Conservation (phyloP, 768 basidiomycete genomes). For the Austroboletus eburneus region DNA sequence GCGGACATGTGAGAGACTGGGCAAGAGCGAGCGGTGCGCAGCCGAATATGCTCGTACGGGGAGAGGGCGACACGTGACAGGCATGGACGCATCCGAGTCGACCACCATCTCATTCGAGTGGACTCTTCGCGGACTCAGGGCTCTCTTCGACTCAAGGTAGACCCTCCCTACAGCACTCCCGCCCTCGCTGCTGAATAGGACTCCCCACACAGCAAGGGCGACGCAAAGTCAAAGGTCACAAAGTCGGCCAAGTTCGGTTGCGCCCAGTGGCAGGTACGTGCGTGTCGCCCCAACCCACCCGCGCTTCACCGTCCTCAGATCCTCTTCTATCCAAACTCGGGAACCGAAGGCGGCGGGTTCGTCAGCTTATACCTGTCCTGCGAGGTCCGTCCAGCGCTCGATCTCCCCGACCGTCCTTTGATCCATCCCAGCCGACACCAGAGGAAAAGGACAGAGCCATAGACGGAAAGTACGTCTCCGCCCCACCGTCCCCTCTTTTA, state of each 20-base stretch:
- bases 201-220: slow-evolving; percentile 51
- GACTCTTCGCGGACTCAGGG: slow-evolving; percentile 66
- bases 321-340: slow-evolving; percentile 81
- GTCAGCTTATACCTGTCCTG: slow-evolving; percentile 80
- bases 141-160: slow-evolving; percentile 69
- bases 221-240: slow-evolving; percentile 70
- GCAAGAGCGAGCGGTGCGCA: background rate
- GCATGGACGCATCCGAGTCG: slow-evolving; percentile 47
- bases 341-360: slow-evolving; percentile 54
- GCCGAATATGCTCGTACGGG: too few relatives aligned
- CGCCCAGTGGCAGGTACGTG: slow-evolving; percentile 66
- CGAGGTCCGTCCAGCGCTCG: slow-evolving; percentile 48
- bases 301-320: slow-evolving; percentile 43
- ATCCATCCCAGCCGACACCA: slow-evolving; percentile 56
- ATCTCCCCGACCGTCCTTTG: background rate
- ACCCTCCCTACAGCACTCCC: slow-evolving; percentile 6
- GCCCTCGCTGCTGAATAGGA: background rate
- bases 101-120: slow-evolving; percentile 68
- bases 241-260: slow-evolving; percentile 74
- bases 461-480: slow-evolving; percentile 47
- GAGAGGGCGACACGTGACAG: slow-evolving; percentile 18
- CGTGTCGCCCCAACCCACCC: background rate
- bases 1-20: slow-evolving; percentile 18
- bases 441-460: slow-evolving; percentile 69
- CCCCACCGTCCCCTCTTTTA: background rate